Evolutionary conservation across 2,329 filamentous ascomycete species (phyloP).

Genomic region (Endoconidiophora polonica): DNA sequence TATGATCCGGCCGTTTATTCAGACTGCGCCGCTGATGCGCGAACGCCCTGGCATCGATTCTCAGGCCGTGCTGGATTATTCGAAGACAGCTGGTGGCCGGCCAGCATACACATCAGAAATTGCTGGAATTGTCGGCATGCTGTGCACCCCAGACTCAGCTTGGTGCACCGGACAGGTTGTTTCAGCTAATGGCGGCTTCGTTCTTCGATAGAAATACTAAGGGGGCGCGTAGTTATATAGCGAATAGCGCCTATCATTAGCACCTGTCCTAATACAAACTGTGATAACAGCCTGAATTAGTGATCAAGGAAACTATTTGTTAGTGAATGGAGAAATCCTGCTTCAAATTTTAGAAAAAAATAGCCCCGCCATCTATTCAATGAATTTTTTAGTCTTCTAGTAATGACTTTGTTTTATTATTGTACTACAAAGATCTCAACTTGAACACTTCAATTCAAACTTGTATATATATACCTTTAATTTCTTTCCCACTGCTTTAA

Average conservation of each 20-base stretch:
- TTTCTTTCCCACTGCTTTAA: too few relatives aligned
- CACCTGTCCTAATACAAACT: too few relatives aligned
- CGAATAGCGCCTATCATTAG: too few relatives aligned
- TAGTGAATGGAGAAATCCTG: too few relatives aligned
- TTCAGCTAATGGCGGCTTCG: conserved; percentile 64
- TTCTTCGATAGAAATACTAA: conserved; percentile 15
- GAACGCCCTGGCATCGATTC: conserved; percentile 25
- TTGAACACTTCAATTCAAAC: neutral
- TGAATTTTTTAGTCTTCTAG: neutral
- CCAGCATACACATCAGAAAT: conserved; percentile 15
- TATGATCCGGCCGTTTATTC: conserved; percentile 26
- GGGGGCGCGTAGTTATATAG: too few relatives aligned
- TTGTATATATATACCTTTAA: neutral
- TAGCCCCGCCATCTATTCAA: neutral
- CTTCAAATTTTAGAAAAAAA: too few relatives aligned
- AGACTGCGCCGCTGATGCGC: conserved; percentile 43
- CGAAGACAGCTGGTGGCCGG: conserved; percentile 14
- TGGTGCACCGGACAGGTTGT: conserved; percentile 71
- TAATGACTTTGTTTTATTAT: too few relatives aligned
- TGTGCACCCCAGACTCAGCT: conserved; percentile 43
- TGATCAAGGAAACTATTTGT: too few relatives aligned
- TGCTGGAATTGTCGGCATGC: conserved; percentile 14
- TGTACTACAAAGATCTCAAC: neutral
- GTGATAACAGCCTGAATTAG: too few relatives aligned
- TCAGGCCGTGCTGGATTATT: conserved; percentile 13